phyloP scores from a whole-genome alignment of 345 rosid species.

The Anastatica hierochuntica region DNA sequence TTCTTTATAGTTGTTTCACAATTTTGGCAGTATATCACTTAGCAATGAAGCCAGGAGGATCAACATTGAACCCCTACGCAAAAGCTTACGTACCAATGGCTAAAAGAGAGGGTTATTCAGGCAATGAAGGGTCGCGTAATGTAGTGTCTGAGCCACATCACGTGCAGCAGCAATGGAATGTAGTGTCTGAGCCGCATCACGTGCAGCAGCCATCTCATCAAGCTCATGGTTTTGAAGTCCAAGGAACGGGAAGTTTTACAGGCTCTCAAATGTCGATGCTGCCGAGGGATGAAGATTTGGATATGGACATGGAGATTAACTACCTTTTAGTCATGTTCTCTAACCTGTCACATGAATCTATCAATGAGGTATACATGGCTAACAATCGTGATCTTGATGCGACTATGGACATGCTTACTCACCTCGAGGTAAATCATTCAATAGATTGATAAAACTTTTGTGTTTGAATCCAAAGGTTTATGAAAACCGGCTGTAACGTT shows the following conservation, averaged over 20 bases:
- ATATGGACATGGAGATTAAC: constrained; percentile 60
- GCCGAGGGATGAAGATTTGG: constrained; percentile 41
- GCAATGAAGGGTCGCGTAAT: background rate
- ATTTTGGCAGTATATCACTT: constrained; percentile 7
- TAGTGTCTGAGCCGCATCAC: background rate
- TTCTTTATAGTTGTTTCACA: background rate
- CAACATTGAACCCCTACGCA: constrained; percentile 71
- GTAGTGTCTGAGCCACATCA: background rate
- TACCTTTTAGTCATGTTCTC: constrained; percentile 62
- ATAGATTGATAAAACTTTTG: background rate
- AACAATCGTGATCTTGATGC: constrained; percentile 65
- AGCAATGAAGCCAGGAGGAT: constrained; percentile 53
- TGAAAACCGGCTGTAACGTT: no score
- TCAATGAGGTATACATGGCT: constrained; percentile 63
- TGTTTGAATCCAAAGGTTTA: background rate
- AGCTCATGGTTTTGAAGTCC: constrained; percentile 23
- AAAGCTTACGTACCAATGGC: constrained; percentile 64
- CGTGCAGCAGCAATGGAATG: background rate
- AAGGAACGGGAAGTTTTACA: constrained; percentile 13
- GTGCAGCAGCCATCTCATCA: background rate
- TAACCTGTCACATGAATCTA: constrained; percentile 65
- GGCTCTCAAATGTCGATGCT: constrained; percentile 23
- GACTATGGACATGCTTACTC: constrained; percentile 68
- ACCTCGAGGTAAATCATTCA: constrained; percentile 54
- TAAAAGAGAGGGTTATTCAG: constrained; percentile 34